Conservation (phyloP, 139 green algal genomes). For the Chlamydomonas applanata region DNA sequence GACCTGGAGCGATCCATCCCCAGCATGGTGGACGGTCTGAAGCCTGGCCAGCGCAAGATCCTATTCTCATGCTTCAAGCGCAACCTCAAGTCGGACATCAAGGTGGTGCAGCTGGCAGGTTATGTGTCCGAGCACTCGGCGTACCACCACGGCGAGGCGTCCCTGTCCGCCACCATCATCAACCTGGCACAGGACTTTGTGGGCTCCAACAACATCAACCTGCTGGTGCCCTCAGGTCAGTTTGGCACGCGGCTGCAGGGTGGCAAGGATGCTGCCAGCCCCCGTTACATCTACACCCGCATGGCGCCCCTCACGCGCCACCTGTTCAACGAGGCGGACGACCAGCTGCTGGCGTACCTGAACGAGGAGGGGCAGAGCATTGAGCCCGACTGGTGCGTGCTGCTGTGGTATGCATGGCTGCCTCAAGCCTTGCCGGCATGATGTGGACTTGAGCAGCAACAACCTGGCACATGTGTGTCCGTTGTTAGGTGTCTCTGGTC, state of each 20-base stretch:
- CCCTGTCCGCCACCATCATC: constrained; percentile 54
- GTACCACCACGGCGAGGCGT: constrained; percentile 98
- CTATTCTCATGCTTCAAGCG: constrained; percentile 97
- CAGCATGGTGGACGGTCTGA: constrained; percentile 93
- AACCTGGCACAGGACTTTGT: constrained; percentile 87
- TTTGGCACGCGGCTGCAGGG: constrained; percentile 91
- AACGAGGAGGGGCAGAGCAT: constrained; percentile 96
- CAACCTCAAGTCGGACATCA: constrained; percentile 93
- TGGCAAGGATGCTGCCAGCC: constrained; percentile 92
- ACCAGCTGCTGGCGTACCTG: constrained; percentile 90
- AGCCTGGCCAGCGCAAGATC: constrained; percentile 99
- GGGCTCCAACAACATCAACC: constrained; percentile 98
- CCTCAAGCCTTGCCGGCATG: too few relatives aligned
- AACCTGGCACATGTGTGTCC: neutral
- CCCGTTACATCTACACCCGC: constrained; percentile 98
- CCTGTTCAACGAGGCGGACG: constrained; percentile 92
- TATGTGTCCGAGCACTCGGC: constrained; percentile 96
- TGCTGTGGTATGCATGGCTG: neutral
- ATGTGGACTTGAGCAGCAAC: too few relatives aligned
- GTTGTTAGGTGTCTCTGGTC: too few relatives aligned
- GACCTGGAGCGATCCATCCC: constrained; percentile 98
- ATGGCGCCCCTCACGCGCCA: constrained; percentile 77
- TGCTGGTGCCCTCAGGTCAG: constrained; percentile 81
- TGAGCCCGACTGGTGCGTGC: constrained; percentile 86
- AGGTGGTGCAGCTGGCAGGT: constrained; percentile 94